phyloP scores from a whole-genome alignment of 371 early-diverging fungal species.

The Coemansia sp. region DNA sequence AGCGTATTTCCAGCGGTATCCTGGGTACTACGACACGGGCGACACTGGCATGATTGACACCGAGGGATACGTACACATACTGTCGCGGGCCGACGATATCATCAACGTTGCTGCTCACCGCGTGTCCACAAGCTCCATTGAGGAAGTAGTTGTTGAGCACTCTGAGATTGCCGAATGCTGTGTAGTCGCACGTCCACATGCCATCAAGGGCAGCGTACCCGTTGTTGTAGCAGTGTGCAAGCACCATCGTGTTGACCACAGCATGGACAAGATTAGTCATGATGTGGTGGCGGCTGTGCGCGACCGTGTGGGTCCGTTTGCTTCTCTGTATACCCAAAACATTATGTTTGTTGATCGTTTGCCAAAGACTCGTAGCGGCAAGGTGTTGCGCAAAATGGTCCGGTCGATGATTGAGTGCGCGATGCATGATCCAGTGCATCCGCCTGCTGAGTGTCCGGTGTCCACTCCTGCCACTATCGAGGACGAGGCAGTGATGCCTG shows the following conservation, averaged over 20 bases:
- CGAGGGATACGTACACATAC: conserved; percentile 74
- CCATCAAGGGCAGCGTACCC: conserved; percentile 70
- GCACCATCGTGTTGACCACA: conserved; percentile 9
- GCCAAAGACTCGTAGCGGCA: conserved; percentile 94
- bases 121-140: conserved; percentile 88
- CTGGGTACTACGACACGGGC: conserved; percentile 85
- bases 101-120: conserved; percentile 95
- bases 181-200: conserved; percentile 67
- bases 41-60: conserved; percentile 78
- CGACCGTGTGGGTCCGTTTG: conserved; percentile 73
- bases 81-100: conserved; percentile 91
- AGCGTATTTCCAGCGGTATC: conserved; percentile 75
- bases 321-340: conserved; percentile 66
- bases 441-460: conserved; percentile 19
- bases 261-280: conserved; percentile 44
- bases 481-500: conserved; percentile 64
- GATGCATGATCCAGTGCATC: background rate
- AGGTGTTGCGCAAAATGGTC: conserved; percentile 82
- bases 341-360: conserved; percentile 67
- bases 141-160: conserved; percentile 75
- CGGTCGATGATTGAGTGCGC: conserved; percentile 60
- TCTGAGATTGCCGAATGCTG: conserved; percentile 75
- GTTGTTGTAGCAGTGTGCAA: conserved; percentile 62
- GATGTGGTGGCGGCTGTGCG: conserved; percentile 60
- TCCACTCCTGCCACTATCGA: conserved; percentile 81